Evolutionary conservation across 805 yeast genomes (phyloP).

Genomic region (Starmerella stigmatis): DNA sequence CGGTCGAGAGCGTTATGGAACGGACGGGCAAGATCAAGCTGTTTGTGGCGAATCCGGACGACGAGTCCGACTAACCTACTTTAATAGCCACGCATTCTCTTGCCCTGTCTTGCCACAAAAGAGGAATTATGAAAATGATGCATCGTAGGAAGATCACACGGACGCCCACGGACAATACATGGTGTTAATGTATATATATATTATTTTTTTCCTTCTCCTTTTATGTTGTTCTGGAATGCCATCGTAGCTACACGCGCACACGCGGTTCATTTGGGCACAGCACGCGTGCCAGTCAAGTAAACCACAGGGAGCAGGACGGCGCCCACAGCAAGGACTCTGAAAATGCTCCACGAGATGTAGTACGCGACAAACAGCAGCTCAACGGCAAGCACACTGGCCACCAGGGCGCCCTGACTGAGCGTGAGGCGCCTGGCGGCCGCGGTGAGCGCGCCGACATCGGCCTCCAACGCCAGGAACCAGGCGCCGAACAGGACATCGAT

Average conservation of each 20-base stretch:
- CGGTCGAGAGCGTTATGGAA: constrained; percentile 29
- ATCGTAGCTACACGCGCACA: too few relatives aligned
- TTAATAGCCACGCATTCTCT: too few relatives aligned
- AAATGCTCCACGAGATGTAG: constrained; percentile 50
- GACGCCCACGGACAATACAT: neutral
- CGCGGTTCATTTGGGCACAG: neutral
- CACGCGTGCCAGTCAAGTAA: constrained; percentile 37
- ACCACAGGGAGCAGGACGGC: constrained; percentile 44
- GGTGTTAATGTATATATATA: neutral
- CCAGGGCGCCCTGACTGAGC: neutral
- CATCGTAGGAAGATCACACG: too few relatives aligned
- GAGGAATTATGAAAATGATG: constrained; percentile 39
- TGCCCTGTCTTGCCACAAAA: too few relatives aligned
- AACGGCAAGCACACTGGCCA: constrained; percentile 36
- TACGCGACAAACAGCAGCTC: constrained; percentile 49
- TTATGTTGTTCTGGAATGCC: too few relatives aligned
- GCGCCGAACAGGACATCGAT: constrained; percentile 36
- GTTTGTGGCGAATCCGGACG: constrained; percentile 35
- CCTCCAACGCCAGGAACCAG: constrained; percentile 36
- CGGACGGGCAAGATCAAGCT: constrained; percentile 30
- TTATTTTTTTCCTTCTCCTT: neutral
- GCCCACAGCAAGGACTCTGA: constrained; percentile 43
- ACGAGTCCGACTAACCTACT: constrained; percentile 7
- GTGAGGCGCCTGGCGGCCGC: neutral
- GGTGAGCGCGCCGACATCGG: neutral